phyloP scores from a whole-genome alignment of 352 stramenopile species.

The Pythium dissimile region DNA sequence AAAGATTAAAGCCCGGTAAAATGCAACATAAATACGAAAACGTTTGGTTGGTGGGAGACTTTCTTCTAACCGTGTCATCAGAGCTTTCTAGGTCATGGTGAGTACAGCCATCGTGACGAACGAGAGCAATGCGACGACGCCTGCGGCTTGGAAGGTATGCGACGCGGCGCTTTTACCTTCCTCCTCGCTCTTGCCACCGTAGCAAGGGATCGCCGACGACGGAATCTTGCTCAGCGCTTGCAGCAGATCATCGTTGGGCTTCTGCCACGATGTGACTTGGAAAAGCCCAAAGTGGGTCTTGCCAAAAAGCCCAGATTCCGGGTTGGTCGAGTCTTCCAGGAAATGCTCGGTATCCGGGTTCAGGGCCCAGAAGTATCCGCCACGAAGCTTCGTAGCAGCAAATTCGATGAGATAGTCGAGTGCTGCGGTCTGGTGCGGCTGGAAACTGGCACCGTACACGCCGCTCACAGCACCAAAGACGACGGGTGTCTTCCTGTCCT shows the following conservation, averaged over 20 bases:
- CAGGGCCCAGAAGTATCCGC: constrained; percentile 62
- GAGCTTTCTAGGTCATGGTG: background rate
- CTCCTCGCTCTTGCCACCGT: constrained; percentile 29
- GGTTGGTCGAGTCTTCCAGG: constrained; percentile 45
- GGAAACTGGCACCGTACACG: constrained; percentile 43
- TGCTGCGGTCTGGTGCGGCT: constrained; percentile 51
- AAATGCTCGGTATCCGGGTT: constrained; percentile 65
- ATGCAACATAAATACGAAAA: constrained; percentile 11
- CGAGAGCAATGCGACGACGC: background rate
- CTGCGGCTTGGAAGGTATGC: background rate
- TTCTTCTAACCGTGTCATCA: background rate
- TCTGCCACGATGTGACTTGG: constrained; percentile 49
- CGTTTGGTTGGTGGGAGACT: background rate
- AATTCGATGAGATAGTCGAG: constrained; percentile 67
- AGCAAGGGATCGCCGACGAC: constrained; percentile 50
- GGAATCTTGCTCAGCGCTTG: constrained; percentile 41
- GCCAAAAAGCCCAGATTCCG: constrained; percentile 39
- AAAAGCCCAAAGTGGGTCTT: constrained; percentile 59
- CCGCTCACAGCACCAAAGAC: constrained; percentile 63
- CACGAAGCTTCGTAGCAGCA: constrained; percentile 34
- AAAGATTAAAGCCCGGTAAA: background rate
- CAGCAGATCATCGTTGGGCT: constrained; percentile 46
- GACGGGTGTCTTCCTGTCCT: constrained; percentile 32
- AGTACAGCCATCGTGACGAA: background rate
- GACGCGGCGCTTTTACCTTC: constrained; percentile 1